These are phyloP conservation scores for Aurifilum marmelostoma DNA, from an alignment of 2,329 filamentous ascomycete genomes.

Conservation along the genomic window DNA sequence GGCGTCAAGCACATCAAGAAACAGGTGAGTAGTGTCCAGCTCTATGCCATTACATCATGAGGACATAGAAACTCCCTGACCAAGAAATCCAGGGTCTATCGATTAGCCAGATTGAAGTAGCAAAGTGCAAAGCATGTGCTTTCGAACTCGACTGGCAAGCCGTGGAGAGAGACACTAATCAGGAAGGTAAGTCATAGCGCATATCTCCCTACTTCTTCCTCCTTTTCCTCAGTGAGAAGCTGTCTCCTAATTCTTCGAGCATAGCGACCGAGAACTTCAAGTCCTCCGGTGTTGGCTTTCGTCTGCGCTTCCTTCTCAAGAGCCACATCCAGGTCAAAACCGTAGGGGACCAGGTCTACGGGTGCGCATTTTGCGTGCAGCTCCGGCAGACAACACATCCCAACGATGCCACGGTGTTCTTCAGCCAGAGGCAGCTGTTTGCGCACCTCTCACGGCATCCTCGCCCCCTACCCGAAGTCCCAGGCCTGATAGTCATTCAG, in stretches of 20 bases:
- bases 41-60: not conserved
- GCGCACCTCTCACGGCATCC: slow-evolving; percentile 57
- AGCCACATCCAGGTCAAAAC: slow-evolving; percentile 54
- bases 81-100: slow-evolving; percentile 32
- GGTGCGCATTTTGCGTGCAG: slow-evolving; percentile 59
- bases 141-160: slow-evolving; percentile 58
- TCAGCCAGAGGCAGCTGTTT: slow-evolving; percentile 56
- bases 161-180: slow-evolving; percentile 56
- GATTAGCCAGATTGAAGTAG: slow-evolving; percentile 46
- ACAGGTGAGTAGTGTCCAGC: slow-evolving; percentile 42
- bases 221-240: too few species aligned
- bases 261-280: slow-evolving; percentile 52
- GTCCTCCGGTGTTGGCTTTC: slow-evolving; percentile 51
- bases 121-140: slow-evolving; percentile 56
- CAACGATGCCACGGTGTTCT: slow-evolving; percentile 61
- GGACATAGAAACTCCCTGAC: not conserved
- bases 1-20: slow-evolving; percentile 57
- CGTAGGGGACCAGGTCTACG: slow-evolving; percentile 57
- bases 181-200: slow-evolving; percentile 44
- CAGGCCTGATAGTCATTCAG: slow-evolving; percentile 54
- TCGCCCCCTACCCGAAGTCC: slow-evolving; percentile 53
- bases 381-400: slow-evolving; percentile 53
- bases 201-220: not conserved
- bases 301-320: slow-evolving; percentile 60
- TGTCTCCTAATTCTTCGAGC: not conserved